Percentiles rank a stretch among this genome's conserved stretches.
phyloP scores from a whole-genome alignment of 306 rosid species.

The Quillaja saponaria region DNA sequence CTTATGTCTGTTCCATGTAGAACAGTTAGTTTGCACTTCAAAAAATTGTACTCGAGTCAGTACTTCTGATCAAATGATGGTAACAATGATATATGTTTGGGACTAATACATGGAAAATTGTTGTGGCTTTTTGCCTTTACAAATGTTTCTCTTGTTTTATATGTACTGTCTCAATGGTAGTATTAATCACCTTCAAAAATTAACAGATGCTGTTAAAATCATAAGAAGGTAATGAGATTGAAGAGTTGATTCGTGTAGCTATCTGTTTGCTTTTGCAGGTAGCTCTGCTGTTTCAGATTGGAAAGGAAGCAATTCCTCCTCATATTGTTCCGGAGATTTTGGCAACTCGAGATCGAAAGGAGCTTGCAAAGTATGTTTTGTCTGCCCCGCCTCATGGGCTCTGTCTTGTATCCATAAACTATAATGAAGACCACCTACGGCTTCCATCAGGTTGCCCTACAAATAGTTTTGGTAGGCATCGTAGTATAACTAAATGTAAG shows the following conservation, averaged over 20 bases:
- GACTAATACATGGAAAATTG: too few species aligned
- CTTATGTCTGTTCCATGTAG: constrained; percentile 6
- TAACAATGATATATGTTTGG: constrained; percentile 9
- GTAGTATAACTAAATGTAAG: constrained; percentile 72
- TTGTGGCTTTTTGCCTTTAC: too few species aligned
- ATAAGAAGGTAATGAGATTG: too few species aligned
- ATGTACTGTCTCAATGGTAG: too few species aligned
- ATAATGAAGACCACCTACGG: constrained; percentile 65
- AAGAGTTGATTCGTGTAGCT: too few species aligned
- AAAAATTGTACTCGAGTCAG: not conserved
- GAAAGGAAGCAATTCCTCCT: constrained; percentile 84
- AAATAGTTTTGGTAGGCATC: constrained; percentile 76
- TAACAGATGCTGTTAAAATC: too few species aligned
- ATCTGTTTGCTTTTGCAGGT: too few species aligned
- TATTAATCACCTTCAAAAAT: too few species aligned
- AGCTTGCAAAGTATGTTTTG: constrained; percentile 76
- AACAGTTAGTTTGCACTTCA: constrained; percentile 8
- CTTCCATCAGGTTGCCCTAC: constrained; percentile 65
- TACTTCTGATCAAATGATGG: constrained; percentile 1
- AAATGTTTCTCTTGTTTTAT: too few species aligned
- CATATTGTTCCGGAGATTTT: constrained; percentile 65
- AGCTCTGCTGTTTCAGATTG: constrained; percentile 80
- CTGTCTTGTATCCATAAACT: constrained; percentile 67
- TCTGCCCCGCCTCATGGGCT: constrained; percentile 83
- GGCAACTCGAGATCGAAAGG: constrained; percentile 74